Base-by-base conservation (phyloP, 306 rosid species). In the Vigna angularis region DNA sequence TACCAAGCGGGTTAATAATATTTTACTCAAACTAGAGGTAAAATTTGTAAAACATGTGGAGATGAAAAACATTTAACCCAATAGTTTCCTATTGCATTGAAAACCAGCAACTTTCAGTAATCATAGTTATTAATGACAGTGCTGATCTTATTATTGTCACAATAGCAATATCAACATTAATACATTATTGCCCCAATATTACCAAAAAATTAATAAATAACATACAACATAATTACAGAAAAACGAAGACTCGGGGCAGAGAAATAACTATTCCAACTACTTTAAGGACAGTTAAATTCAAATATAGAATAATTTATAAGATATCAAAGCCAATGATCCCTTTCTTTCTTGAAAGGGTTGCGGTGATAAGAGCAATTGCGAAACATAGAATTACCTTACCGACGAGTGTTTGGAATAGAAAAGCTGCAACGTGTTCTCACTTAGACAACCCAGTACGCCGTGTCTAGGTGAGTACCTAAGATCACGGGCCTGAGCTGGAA, bases 401-500 rank as follows among this genome's bases (percentile, higher is more conserved):
- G 81, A 84, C 13, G 81, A 75, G 73, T 74, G 75, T 66, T 66
- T 72, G 77, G 86, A 56, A 52, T 75, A 4, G 67, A 91, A 95
- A 73, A 92, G 86, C 47, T 91, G 97, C 83, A 95, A 53, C n/a
- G 71, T 57, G 24, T 87, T 85, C 28, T 85, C 96, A 74, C 80
- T 82, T 64, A 92, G 75, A 80, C 93, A 89, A 61, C 96, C 73
- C 77, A 92, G 92, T 61, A 91, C 66, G 59, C 96, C 88, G 66
- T 72, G 80, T 67, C 72, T 77, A 51, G 77, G 77, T 16, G 98
- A 85, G 80, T 88, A 88, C 86, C 91, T 90, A 61, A 94, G 45
- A 77, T 95, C 97, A 13, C 91, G 93, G n/a, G 77, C 83, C 70
- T 66, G 83, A 62, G 84, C 82, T 52, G 82, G 85, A 15, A 81